Percentiles rank a stretch among this genome's conserved stretches.
These are phyloP conservation scores for Ploettnerulaceae sp. DNA, from an alignment of 2,329 filamentous ascomycete species.

Conservation along the genomic window DNA sequence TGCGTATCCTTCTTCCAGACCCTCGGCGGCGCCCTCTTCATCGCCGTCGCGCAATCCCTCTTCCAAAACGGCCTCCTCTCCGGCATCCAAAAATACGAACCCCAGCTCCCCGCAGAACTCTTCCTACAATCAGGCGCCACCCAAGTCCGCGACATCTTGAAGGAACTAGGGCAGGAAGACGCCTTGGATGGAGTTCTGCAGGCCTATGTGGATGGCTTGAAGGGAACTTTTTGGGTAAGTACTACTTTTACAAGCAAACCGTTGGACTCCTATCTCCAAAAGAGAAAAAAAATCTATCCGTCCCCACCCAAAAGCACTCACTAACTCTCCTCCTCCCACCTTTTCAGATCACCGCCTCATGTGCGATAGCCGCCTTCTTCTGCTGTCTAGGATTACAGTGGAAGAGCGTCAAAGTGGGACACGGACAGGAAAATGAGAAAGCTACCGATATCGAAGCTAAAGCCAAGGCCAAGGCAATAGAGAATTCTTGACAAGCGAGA, in stretches of 20 bases:
- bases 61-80: conserved; percentile 60
- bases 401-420: conserved; percentile 48
- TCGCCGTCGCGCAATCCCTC: conserved; percentile 61
- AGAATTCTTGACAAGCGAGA: too few relatives aligned
- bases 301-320: not conserved
- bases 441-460: too few relatives aligned
- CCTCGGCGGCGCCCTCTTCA: conserved; percentile 60
- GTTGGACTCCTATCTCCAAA: not conserved
- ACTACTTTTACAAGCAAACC: too few relatives aligned
- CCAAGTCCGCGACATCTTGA: conserved; percentile 43
- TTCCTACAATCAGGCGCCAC: conserved; percentile 52
- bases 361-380: conserved; percentile 43
- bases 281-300: too few relatives aligned
- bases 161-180: conserved; percentile 38
- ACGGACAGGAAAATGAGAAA: conserved; percentile 19
- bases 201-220: conserved; percentile 53
- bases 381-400: conserved; percentile 43
- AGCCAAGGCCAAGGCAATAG: too few relatives aligned
- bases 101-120: conserved; percentile 42
- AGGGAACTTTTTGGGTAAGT: conserved; percentile 49
- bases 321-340: not conserved
- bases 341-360: conserved; percentile 46
- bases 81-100: conserved; percentile 42
- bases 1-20: conserved; percentile 58
- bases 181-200: conserved; percentile 42